These are phyloP conservation scores for Fusarium virguliforme DNA, from an alignment of 2,329 filamentous ascomycete species.

Conservation along the genomic window DNA sequence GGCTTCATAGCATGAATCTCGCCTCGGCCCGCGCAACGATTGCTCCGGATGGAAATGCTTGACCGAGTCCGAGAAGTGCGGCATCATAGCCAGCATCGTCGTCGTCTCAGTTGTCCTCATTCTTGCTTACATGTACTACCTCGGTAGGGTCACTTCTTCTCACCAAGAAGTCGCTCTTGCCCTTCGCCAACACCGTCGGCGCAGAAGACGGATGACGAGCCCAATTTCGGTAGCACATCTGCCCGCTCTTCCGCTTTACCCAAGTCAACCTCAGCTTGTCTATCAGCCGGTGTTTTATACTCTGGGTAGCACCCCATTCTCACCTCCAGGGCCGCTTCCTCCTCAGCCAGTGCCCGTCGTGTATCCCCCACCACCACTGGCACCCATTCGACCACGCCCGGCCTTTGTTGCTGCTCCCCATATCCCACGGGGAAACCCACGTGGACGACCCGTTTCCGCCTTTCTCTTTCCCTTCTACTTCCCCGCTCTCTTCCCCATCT, in stretches of 20 bases:
- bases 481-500: background rate
- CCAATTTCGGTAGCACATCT: constrained; percentile 31
- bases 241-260: constrained; percentile 35
- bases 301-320: background rate
- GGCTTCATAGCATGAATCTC: background rate
- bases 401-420: background rate
- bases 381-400: background rate
- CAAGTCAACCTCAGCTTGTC: constrained; percentile 20
- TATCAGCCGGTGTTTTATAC: constrained; percentile 44
- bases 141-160: constrained; percentile 47
- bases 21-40: constrained; percentile 3
- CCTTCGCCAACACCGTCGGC: constrained; percentile 25
- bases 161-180: constrained; percentile 34
- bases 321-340: background rate
- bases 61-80: constrained; percentile 56
- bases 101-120: constrained; percentile 51
- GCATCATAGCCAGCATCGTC: constrained; percentile 59
- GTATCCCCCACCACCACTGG: constrained; percentile 2
- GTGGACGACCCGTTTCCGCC: background rate
- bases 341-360: constrained; percentile 24
- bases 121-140: constrained; percentile 56
- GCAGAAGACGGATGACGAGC: constrained; percentile 17
- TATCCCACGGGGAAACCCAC: background rate
- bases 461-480: constrained; percentile 2
- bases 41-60: constrained; percentile 61